Evolutionary conservation across 257 asterid genomes (phyloP), one percentile per base, ranked within the genome.

Genomic region (Solanum ossicruentum): DNA sequence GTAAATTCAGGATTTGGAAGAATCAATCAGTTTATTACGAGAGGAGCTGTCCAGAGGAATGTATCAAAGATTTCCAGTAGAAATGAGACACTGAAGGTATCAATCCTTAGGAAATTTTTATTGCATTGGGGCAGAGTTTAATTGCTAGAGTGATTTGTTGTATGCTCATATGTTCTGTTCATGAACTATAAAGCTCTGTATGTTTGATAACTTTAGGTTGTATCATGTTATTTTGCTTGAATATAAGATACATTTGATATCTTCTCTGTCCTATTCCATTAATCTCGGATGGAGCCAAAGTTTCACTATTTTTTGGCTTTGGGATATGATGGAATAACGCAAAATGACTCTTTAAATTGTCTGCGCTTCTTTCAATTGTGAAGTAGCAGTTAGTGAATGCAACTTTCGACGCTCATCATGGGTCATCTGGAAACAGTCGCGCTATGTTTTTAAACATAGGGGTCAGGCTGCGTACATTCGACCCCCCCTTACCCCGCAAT

Each of bases 81-180:
- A 39, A 83, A 83, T 83, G 81, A 69, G 36, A 28, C 85, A 58
- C 69, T 83, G 21, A 69, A 83, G 78, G 85, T 73, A 66, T 54
- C 69, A 6, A 69, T 41, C 32, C 12, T 3, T 73, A 69, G 41
- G 12, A 10, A 18, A 51, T 82, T 82, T 47, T 47, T 66, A n/a
- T 81, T 39, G 66, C 15, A 21, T 10, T 49, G 61, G 15, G 26
- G 47, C 32, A 23, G 67, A 52, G 26, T 66, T 60, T 26, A 83
- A 66, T 52, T 83, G 10, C 52, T 23, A 23, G 45, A 82, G 41
- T 45, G 45, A 82, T 43, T 82, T 61, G 57, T 61, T 82, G 23
- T 10, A 45, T 61, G 21, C 43, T 39, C 41, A 36, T 36, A 36
- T 81, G 41, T 55, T 80, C 52, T 17, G 18, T 39, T 39, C 47